Conservation (phyloP, 495 filamentous ascomycete species). For the Annulohypoxylon bovei region DNA sequence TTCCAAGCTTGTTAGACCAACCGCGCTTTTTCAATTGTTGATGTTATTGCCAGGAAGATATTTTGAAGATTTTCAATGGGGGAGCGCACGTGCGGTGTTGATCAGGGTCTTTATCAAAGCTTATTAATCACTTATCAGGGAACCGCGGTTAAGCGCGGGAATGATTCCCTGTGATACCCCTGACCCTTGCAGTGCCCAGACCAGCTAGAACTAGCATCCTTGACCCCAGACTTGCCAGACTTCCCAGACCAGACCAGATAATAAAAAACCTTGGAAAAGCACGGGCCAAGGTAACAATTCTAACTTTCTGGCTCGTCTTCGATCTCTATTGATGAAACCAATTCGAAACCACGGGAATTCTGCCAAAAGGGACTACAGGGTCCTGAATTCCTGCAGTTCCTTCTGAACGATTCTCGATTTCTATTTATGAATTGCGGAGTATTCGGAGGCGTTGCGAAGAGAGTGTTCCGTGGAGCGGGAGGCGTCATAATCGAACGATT, state of each 20-base stretch:
- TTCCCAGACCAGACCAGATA: background rate
- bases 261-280: background rate
- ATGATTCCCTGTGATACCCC: constrained; percentile 13
- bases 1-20: background rate
- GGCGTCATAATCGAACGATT: constrained; percentile 42
- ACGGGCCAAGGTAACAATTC: constrained; percentile 17
- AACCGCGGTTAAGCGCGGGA: constrained; percentile 14
- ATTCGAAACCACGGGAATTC: constrained; percentile 40
- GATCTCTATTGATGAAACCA: constrained; percentile 33
- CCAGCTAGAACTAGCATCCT: background rate
- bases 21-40: background rate
- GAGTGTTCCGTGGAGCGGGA: background rate
- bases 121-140: constrained; percentile 18
- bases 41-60: background rate
- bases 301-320: constrained; percentile 9
- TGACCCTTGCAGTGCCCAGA: constrained; percentile 27
- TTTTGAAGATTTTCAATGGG: background rate
- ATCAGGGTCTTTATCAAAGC: constrained; percentile 1
- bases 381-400: constrained; percentile 8
- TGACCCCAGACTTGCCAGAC: constrained; percentile 1
- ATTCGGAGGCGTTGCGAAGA: constrained; percentile 13
- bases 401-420: constrained; percentile 3
- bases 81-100: background rate
- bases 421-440: constrained; percentile 21
- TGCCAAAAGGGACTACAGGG: constrained; percentile 18